A percentile compares a stretch with the other conserved stretches of the same genome.
phyloP scores from a whole-genome alignment of 1,284 basidiomycete genomes.

The Cryptococcus sp. region DNA sequence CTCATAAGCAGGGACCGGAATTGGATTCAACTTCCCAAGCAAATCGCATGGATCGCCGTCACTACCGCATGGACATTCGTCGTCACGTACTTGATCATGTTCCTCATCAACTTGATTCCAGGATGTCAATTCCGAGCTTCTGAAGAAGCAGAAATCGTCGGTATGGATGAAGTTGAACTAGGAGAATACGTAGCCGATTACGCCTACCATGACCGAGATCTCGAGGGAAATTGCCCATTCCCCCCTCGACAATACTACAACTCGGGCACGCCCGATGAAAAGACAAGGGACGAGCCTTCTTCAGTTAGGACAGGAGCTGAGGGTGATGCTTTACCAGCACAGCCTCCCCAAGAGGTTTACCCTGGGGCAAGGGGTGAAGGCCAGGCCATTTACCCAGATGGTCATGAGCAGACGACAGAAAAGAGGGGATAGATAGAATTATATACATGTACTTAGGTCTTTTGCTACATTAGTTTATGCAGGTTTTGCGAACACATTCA shows the following conservation, averaged over 20 bases:
- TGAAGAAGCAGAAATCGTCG: constrained; percentile 73
- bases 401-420: neutral
- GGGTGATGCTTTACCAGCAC: neutral
- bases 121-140: constrained; percentile 68
- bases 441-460: too few relatives aligned
- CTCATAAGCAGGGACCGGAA: constrained; percentile 51
- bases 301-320: neutral
- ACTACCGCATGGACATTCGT: constrained; percentile 56
- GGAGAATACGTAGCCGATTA: constrained; percentile 50
- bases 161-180: constrained; percentile 63
- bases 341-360: neutral
- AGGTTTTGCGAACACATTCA: too few relatives aligned
- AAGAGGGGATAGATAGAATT: neutral
- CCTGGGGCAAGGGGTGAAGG: neutral
- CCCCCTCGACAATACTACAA: neutral
- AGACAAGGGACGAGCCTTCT: neutral
- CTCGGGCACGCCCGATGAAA: neutral
- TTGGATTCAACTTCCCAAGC: constrained; percentile 74
- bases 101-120: constrained; percentile 57
- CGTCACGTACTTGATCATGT: constrained; percentile 53
- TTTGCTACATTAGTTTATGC: too few relatives aligned
- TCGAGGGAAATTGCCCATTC: constrained; percentile 34
- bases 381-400: neutral
- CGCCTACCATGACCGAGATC: constrained; percentile 46
- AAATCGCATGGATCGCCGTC: constrained; percentile 75